A percentile compares a stretch with the other conserved stretches of the same genome.
phyloP scores from a whole-genome alignment of 805 yeast genomes.

The Hanseniaspora hatyaiensis region DNA sequence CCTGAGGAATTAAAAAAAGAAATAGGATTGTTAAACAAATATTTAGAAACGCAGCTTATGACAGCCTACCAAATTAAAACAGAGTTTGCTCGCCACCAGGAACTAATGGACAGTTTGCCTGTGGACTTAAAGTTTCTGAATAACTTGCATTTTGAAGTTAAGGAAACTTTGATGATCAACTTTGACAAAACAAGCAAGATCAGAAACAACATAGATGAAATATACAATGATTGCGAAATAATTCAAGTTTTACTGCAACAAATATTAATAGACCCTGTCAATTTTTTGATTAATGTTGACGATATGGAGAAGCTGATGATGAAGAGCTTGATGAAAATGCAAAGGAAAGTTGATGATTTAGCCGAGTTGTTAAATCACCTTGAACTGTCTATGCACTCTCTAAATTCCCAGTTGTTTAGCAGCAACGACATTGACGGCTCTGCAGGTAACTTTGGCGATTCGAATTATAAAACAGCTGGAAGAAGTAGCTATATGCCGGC shows the following conservation, averaged over 20 bases:
- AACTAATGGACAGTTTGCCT: constrained; percentile 58
- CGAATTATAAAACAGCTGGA: too few species aligned
- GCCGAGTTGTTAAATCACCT: constrained; percentile 2
- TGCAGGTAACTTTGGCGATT: too few species aligned
- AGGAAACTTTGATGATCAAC: constrained; percentile 48
- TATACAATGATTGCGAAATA: constrained; percentile 37
- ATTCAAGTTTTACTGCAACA: constrained; percentile 45
- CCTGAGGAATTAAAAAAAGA: constrained; percentile 62
- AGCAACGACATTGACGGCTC: too few species aligned
- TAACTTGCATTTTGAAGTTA: constrained; percentile 49
- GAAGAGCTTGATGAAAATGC: constrained; percentile 12
- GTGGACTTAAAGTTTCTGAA: constrained; percentile 55
- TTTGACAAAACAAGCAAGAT: constrained; percentile 36
- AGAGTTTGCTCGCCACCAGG: constrained; percentile 50
- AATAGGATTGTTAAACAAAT: constrained; percentile 57
- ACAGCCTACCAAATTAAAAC: constrained; percentile 57
- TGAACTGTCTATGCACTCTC: constrained; percentile 13
- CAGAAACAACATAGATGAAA: constrained; percentile 34
- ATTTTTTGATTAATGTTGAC: constrained; percentile 14
- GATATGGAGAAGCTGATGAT: constrained; percentile 12
- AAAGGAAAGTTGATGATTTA: constrained; percentile 8
- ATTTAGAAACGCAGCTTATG: constrained; percentile 60
- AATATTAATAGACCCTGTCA: constrained; percentile 27
- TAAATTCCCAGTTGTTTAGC: constrained; percentile 5
- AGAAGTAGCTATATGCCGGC: too few species aligned